A percentile compares a stretch with the other conserved stretches of the same genome.
Evolutionary conservation across 2,329 filamentous ascomycete species (phyloP).

Genomic region (Bretziella fagacearum): DNA sequence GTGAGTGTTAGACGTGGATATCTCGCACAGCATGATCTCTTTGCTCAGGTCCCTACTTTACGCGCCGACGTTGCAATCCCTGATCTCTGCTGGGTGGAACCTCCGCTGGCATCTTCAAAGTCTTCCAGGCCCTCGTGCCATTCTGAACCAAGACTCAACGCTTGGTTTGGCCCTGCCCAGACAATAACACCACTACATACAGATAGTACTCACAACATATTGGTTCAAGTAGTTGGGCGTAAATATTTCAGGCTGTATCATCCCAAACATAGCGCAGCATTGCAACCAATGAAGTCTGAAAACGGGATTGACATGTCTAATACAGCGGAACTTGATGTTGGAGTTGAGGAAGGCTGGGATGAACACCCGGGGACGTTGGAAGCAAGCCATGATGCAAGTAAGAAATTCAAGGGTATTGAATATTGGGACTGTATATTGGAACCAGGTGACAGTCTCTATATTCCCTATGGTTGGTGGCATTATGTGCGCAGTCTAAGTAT

Average conservation of each 20-base stretch:
- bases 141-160: conserved; percentile 55
- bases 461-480: conserved; percentile 96
- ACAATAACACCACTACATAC: conserved; percentile 90
- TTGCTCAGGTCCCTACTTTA: conserved; percentile 63
- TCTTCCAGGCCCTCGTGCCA: conserved; percentile 27
- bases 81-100: conserved; percentile 65
- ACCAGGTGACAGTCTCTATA: conserved; percentile 72
- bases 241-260: conserved; percentile 88
- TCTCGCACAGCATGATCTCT: conserved; percentile 79
- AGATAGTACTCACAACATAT: conserved; percentile 83
- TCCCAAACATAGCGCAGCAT: conserved; percentile 38
- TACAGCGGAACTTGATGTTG: conserved; percentile 65
- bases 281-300: conserved; percentile 47
- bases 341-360: conserved; percentile 48
- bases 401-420: conserved; percentile 26
- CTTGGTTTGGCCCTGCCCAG: conserved; percentile 76
- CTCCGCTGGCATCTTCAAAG: conserved; percentile 35
- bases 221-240: conserved; percentile 72
- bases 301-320: conserved; percentile 81
- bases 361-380: conserved; percentile 4
- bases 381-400: conserved; percentile 16
- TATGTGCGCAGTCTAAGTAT: conserved; percentile 73
- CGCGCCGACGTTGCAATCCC: conserved; percentile 61
- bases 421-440: conserved; percentile 65
- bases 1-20: conserved; percentile 42